Conservation (phyloP, 768 basidiomycete genomes). For the Leccinum barrowsii region DNA sequence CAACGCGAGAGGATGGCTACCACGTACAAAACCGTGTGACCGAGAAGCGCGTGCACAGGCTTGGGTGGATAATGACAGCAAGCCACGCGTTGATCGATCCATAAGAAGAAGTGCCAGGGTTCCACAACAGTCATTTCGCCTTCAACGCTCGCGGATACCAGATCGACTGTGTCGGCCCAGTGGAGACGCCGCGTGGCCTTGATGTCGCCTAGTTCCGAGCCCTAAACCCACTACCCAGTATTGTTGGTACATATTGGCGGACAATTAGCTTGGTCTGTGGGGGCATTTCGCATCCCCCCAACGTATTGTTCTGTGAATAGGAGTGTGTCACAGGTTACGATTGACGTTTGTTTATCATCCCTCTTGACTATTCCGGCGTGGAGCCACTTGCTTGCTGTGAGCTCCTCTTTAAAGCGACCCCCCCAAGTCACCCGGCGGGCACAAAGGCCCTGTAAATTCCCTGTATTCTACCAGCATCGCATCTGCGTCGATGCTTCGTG, state of each 20-base stretch:
- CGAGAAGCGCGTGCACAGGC: background rate
- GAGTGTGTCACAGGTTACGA: background rate
- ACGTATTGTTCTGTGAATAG: background rate
- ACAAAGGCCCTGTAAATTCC: background rate
- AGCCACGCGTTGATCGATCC: slow-evolving; percentile 1
- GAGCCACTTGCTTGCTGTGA: background rate
- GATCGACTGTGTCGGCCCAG: slow-evolving; percentile 39
- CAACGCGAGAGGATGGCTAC: slow-evolving; percentile 24
- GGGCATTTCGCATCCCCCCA: background rate
- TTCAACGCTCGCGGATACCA: slow-evolving; percentile 45
- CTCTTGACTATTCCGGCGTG: slow-evolving; percentile 5
- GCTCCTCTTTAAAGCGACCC: background rate
- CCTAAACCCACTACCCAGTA: slow-evolving; percentile 6
- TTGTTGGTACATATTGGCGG: background rate
- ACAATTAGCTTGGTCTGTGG: background rate
- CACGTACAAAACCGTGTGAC: background rate
- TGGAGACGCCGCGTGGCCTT: slow-evolving; percentile 17
- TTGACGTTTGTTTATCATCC: slow-evolving; percentile 19
- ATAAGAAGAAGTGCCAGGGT: slow-evolving; percentile 1
- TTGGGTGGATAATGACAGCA: slow-evolving; percentile 6
- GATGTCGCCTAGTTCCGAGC: slow-evolving; percentile 1
- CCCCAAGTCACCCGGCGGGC: background rate
- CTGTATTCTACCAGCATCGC: background rate
- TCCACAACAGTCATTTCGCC: slow-evolving; percentile 13
- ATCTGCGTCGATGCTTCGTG: background rate